Conservation (phyloP, 371 early-diverging fungal species). For the Circinella umbellata region DNA sequence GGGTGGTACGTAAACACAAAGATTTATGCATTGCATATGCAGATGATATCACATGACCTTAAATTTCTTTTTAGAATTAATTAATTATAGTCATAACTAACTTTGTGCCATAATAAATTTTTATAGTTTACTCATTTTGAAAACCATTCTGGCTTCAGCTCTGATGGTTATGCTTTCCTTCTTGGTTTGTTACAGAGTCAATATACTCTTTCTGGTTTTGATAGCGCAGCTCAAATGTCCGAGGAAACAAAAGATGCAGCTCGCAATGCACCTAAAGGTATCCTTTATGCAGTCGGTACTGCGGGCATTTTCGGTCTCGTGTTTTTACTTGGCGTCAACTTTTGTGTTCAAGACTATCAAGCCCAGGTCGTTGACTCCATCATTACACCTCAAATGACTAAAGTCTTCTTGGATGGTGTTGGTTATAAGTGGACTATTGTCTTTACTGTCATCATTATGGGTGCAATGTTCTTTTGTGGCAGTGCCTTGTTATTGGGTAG, state of each 20-base stretch:
- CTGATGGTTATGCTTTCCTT: constrained; percentile 46
- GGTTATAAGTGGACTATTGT: constrained; percentile 56
- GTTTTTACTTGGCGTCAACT: constrained; percentile 61
- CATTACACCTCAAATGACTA: constrained; percentile 50
- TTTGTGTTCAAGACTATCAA: constrained; percentile 64
- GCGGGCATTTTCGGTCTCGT: constrained; percentile 59
- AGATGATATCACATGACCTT: too few species aligned
- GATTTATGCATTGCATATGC: too few species aligned
- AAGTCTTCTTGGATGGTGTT: constrained; percentile 66
- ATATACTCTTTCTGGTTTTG: constrained; percentile 72
- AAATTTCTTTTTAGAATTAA: too few species aligned
- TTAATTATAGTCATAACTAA: neutral
- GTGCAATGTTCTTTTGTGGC: constrained; percentile 61
- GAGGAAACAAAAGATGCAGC: constrained; percentile 76
- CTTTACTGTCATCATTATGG: constrained; percentile 54
- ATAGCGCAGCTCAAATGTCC: constrained; percentile 77
- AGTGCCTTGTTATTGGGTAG: constrained; percentile 55
- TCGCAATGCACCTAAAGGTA: constrained; percentile 68
- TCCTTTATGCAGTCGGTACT: constrained; percentile 59
- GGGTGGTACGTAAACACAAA: constrained; percentile 19
- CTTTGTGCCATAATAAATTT: neutral
- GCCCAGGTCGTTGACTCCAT: constrained; percentile 47
- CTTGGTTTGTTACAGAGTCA: constrained; percentile 54
- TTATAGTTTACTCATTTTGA: constrained; percentile 43
- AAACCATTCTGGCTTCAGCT: constrained; percentile 50